These are phyloP conservation scores for Stentor roeselii DNA, from an alignment of 73 alveolate species.

Conservation along the genomic window DNA sequence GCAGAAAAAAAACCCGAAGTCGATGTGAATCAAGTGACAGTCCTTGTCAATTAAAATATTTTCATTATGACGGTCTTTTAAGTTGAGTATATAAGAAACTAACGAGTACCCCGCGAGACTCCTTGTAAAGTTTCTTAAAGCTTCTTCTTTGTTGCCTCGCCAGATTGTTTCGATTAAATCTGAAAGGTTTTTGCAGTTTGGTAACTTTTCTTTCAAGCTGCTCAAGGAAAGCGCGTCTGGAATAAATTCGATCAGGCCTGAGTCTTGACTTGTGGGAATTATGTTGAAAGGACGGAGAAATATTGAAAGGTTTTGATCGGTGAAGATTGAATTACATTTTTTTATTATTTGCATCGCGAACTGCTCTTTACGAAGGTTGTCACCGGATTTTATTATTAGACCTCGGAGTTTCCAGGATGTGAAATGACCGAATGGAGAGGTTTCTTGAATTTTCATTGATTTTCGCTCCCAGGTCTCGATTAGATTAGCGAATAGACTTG, in stretches of 20 bases:
- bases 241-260: constrained; percentile 82
- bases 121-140: constrained; percentile 61
- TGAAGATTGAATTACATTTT: constrained; percentile 65
- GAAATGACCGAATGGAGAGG: constrained; percentile 45
- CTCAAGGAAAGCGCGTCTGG: constrained; percentile 77
- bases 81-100: constrained; percentile 84
- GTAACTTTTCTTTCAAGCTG: constrained; percentile 68
- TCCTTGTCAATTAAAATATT: constrained; percentile 89
- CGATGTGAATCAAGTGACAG: constrained; percentile 95
- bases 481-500: neutral
- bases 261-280: constrained; percentile 66
- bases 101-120: constrained; percentile 88
- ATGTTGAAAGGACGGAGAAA: constrained; percentile 79
- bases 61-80: constrained; percentile 97
- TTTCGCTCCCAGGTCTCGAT: constrained; percentile 48
- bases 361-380: constrained; percentile 81
- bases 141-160: constrained; percentile 60
- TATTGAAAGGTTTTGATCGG: constrained; percentile 56
- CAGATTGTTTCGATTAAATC: constrained; percentile 60
- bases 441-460: constrained; percentile 35
- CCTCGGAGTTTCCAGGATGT: constrained; percentile 74
- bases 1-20: constrained; percentile 91
- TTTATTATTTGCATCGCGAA: constrained; percentile 82
- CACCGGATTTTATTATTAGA: constrained; percentile 77
- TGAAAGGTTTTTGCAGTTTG: constrained; percentile 58